Evolutionary conservation across 768 basidiomycete genomes (phyloP).

Genomic region (Kockovaella imperatae): DNA sequence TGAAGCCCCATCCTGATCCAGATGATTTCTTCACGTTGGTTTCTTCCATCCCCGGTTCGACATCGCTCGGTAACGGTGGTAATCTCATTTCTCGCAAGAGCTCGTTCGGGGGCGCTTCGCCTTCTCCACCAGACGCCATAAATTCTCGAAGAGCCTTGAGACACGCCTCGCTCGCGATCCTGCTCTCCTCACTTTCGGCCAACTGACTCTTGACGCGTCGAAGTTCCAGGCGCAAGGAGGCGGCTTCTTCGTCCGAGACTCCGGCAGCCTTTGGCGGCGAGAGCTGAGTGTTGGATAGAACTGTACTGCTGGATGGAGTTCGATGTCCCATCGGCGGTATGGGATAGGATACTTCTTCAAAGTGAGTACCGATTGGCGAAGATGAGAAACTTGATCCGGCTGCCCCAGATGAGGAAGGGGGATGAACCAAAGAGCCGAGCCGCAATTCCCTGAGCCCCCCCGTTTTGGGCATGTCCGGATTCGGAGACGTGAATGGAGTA

Average conservation of each 20-base stretch:
- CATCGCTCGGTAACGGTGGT: conserved; percentile 46
- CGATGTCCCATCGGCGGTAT: neutral
- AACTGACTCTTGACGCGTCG: conserved; percentile 58
- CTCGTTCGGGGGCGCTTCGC: neutral
- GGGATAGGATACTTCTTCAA: neutral
- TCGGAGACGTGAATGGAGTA: conserved; percentile 3
- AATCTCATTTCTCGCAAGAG: conserved; percentile 34
- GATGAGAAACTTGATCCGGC: conserved; percentile 4
- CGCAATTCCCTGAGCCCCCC: conserved; percentile 36
- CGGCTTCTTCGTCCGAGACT: conserved; percentile 9
- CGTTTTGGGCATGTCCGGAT: conserved; percentile 1
- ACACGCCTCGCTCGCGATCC: conserved; percentile 78
- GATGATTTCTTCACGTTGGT: neutral
- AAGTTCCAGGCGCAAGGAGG: conserved; percentile 55
- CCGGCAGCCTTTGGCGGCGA: neutral
- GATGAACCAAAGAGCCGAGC: conserved; percentile 9
- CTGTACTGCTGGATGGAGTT: neutral
- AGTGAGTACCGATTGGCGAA: neutral
- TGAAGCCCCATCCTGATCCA: conserved; percentile 18
- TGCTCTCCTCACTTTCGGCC: conserved; percentile 69
- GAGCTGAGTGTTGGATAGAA: neutral
- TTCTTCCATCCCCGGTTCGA: conserved; percentile 27
- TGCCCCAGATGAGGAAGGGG: conserved; percentile 1
- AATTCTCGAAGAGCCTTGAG: conserved; percentile 71
- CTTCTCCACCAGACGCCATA: conserved; percentile 25